A percentile compares a stretch with the other conserved stretches of the same genome.
Evolutionary conservation across 2,329 filamentous ascomycete species (phyloP).

Genomic region (Fusarium keratoplasticum): DNA sequence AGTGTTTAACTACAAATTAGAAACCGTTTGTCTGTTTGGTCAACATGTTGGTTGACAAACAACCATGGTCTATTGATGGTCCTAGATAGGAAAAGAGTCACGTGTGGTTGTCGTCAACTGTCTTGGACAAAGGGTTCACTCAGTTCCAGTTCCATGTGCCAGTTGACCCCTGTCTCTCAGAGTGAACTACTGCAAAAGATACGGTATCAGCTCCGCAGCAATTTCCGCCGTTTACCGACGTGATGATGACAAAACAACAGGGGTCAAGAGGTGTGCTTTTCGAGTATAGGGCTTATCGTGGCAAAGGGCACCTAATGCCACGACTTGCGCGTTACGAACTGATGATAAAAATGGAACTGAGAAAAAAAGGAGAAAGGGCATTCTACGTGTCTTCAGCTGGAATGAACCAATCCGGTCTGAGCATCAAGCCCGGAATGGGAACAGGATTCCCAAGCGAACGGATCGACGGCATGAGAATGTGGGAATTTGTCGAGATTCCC

Average conservation of each 20-base stretch:
- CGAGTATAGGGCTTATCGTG: not conserved
- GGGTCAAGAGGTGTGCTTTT: not conserved
- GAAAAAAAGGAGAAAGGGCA: not conserved
- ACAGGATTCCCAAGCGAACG: constrained; percentile 18
- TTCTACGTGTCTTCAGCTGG: not conserved
- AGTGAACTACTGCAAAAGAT: not conserved
- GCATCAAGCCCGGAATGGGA: constrained; percentile 31
- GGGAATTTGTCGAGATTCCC: not conserved
- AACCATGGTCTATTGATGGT: not conserved
- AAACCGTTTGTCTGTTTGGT: not conserved
- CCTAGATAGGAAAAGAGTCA: constrained; percentile 1
- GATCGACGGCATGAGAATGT: constrained; percentile 8
- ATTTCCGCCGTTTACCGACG: constrained; percentile 18
- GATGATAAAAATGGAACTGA: not conserved
- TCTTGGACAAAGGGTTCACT: not conserved
- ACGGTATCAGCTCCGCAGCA: constrained; percentile 16
- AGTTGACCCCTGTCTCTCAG: not conserved
- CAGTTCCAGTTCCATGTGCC: not conserved
- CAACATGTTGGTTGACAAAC: not conserved
- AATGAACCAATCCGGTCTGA: constrained; percentile 27
- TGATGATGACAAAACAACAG: not conserved
- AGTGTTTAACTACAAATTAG: not conserved
- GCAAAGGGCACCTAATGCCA: not conserved
- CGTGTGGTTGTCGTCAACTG: not conserved
- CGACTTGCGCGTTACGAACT: not conserved